Evolutionary conservation across 1,139 yeast species (phyloP).

Genomic region (Hemisphaericaspora lyxosophila): DNA sequence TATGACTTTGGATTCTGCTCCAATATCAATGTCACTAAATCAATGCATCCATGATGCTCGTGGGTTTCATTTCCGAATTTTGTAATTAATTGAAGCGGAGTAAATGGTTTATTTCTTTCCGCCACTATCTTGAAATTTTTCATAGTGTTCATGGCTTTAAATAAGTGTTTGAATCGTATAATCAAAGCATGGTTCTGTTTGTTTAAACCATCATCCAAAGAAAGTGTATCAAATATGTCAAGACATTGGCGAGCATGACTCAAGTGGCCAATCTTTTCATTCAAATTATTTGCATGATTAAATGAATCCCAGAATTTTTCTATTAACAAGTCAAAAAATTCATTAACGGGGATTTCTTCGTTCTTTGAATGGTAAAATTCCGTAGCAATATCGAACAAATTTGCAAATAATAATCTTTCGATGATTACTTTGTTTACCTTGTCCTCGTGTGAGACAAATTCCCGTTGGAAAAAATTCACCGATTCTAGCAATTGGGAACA

Average conservation of each 20-base stretch:
- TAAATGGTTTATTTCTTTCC: conserved; percentile 27
- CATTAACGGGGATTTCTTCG: conserved; percentile 18
- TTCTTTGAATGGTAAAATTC: conserved; percentile 18
- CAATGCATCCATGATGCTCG: conserved; percentile 24
- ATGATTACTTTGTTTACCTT: conserved; percentile 35
- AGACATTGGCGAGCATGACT: conserved; percentile 42
- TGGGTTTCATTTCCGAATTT: conserved; percentile 21
- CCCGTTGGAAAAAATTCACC: conserved; percentile 24
- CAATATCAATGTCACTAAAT: conserved; percentile 38
- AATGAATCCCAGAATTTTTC: conserved; percentile 57
- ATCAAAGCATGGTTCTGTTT: conserved; percentile 18
- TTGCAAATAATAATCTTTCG: conserved; percentile 38
- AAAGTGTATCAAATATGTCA: conserved; percentile 28
- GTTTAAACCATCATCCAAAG: conserved; percentile 12
- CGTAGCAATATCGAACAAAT: conserved; percentile 33
- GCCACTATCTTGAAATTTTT: conserved; percentile 39
- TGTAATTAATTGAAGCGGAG: conserved; percentile 31
- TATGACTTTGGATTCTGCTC: conserved; percentile 60
- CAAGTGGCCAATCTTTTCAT: conserved; percentile 48
- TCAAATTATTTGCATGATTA: conserved; percentile 50
- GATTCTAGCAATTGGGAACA: conserved; percentile 27
- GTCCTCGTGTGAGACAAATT: conserved; percentile 22
- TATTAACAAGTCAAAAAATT: conserved; percentile 21
- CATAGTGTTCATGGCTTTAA: conserved; percentile 29
- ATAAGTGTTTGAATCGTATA: conserved; percentile 27